These are phyloP conservation scores for Flaveria trinervia DNA, from an alignment of 129 eudicot species.

Conservation along the genomic window DNA sequence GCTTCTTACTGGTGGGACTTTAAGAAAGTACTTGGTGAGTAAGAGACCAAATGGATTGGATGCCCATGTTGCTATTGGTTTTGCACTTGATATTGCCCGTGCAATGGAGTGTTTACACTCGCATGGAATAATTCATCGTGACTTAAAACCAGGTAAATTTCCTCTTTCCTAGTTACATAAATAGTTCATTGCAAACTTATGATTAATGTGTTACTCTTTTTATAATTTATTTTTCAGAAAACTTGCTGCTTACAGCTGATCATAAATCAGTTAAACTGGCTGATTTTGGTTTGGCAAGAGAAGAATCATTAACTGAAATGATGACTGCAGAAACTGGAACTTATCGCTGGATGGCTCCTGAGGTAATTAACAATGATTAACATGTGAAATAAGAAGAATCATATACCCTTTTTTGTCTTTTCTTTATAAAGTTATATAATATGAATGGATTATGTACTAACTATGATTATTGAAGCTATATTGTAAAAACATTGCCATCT, in stretches of 20 bases:
- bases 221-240: conserved; percentile 47
- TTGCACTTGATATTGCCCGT: conserved; percentile 94
- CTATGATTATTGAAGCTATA: background rate
- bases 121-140: conserved; percentile 93
- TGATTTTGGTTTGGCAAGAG: conserved; percentile 89
- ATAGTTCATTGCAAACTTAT: background rate
- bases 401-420: background rate
- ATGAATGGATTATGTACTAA: background rate
- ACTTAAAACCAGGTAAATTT: conserved; percentile 74
- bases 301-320: conserved; percentile 82
- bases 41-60: conserved; percentile 75
- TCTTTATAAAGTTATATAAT: background rate
- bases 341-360: conserved; percentile 93
- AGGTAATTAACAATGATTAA: conserved; percentile 40
- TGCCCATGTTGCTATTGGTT: conserved; percentile 64
- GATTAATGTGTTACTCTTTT: background rate
- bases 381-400: background rate
- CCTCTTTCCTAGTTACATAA: background rate
- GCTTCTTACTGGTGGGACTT: conserved; percentile 82
- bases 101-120: conserved; percentile 95
- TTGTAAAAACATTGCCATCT: background rate
- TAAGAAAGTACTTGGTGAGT: conserved; percentile 67
- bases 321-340: conserved; percentile 94
- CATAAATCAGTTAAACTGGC: conserved; percentile 71
- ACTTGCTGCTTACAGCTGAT: conserved; percentile 70